phyloP scores from a whole-genome alignment of 2,329 filamentous ascomycete species.

The Cladophialophora exuberans region DNA sequence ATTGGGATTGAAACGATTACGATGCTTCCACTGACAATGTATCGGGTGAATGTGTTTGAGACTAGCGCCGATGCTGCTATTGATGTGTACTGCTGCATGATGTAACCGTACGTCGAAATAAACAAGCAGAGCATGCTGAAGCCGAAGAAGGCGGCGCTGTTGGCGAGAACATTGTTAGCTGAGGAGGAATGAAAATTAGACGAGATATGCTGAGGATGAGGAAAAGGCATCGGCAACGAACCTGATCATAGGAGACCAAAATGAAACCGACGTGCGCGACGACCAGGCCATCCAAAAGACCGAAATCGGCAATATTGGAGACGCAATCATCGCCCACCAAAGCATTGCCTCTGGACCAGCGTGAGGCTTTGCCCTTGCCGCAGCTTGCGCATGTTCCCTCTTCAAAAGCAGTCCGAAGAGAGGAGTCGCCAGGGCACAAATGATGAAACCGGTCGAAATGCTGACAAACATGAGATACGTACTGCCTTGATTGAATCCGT shows the following conservation, averaged over 20 bases:
- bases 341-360: conserved; percentile 54
- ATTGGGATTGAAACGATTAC: conserved; percentile 39
- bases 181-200: background rate
- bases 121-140: conserved; percentile 55
- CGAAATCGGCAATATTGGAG: conserved; percentile 53
- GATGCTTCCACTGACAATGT: conserved; percentile 44
- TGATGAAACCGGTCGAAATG: background rate
- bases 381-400: background rate
- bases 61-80: conserved; percentile 56
- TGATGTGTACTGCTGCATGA: conserved; percentile 60
- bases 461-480: conserved; percentile 6
- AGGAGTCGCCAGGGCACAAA: background rate
- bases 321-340: conserved; percentile 35
- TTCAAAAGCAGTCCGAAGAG: background rate
- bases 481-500: background rate
- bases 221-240: conserved; percentile 41
- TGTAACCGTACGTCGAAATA: conserved; percentile 58
- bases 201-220: background rate
- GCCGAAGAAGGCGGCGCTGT: conserved; percentile 45
- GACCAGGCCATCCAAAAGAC: conserved; percentile 65
- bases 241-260: conserved; percentile 55
- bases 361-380: background rate
- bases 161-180: too few species aligned
- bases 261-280: conserved; percentile 46
- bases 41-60: conserved; percentile 47